phyloP scores from a whole-genome alignment of 805 yeast genomes.

The Cyberlindnera sargentensis region DNA sequence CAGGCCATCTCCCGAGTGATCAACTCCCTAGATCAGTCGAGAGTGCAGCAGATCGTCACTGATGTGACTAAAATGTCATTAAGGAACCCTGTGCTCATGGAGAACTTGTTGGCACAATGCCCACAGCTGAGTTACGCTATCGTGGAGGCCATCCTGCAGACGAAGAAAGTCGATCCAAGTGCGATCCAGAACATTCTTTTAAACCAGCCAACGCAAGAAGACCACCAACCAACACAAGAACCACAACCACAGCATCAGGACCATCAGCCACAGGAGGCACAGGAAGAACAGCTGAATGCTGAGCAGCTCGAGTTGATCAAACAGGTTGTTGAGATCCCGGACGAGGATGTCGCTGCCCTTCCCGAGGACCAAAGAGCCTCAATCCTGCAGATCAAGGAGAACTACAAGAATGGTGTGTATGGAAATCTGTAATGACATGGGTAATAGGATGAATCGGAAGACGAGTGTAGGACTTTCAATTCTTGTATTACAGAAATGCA shows the following conservation, averaged over 20 bases:
- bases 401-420: conserved; percentile 23
- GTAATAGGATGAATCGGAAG: no score
- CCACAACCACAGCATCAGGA: neutral
- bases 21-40: conserved; percentile 37
- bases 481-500: no score
- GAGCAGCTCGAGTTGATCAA: conserved; percentile 40
- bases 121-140: conserved; percentile 83
- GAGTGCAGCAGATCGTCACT: conserved; percentile 41
- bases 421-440: conserved; percentile 8
- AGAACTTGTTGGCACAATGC: conserved; percentile 50
- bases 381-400: conserved; percentile 22
- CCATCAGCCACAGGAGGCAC: neutral
- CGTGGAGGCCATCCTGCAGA: conserved; percentile 57
- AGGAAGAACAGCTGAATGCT: conserved; percentile 22
- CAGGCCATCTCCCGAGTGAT: conserved; percentile 42
- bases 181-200: conserved; percentile 33
- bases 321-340: conserved; percentile 46
- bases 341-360: conserved; percentile 40
- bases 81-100: conserved; percentile 51
- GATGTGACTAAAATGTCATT: conserved; percentile 56
- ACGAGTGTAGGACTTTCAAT: no score
- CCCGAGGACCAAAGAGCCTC: conserved; percentile 42
- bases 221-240: neutral
- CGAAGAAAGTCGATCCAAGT: conserved; percentile 5
- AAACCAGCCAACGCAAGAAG: conserved; percentile 1